These are phyloP conservation scores for Periconia macrospinosa DNA, from an alignment of 2,329 filamentous ascomycete species.

Conservation along the genomic window DNA sequence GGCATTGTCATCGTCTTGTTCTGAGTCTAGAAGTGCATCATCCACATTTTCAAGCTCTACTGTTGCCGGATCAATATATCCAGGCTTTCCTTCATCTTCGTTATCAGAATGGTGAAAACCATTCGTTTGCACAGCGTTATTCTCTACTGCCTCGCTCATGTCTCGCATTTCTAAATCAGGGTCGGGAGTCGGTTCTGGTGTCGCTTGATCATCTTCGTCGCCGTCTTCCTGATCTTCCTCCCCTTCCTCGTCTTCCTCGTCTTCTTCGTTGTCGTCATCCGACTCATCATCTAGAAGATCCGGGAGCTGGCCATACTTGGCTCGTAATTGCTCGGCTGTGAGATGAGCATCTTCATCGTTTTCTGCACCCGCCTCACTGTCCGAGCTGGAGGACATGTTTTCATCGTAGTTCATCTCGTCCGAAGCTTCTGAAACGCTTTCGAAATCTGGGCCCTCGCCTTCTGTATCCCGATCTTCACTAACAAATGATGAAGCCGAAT, in stretches of 20 bases:
- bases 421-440: conserved; percentile 39
- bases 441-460: conserved; percentile 50
- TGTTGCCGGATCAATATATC: conserved; percentile 38
- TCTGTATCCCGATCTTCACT: conserved; percentile 45
- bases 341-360: conserved; percentile 64
- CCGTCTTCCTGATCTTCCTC: conserved; percentile 32
- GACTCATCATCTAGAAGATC: conserved; percentile 43
- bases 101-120: conserved; percentile 23
- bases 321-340: conserved; percentile 68
- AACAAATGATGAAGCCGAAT: conserved; percentile 41
- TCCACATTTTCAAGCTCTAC: conserved; percentile 47
- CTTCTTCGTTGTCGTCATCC: conserved; percentile 24
- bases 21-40: conserved; percentile 42
- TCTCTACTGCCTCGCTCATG: conserved; percentile 9
- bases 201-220: conserved; percentile 22
- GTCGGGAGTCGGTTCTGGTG: conserved; percentile 34
- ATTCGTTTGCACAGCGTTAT: conserved; percentile 19
- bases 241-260: conserved; percentile 32
- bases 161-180: conserved; percentile 31
- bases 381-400: conserved; percentile 38
- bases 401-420: conserved; percentile 47
- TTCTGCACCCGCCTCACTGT: conserved; percentile 44
- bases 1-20: conserved; percentile 26
- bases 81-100: conserved; percentile 15
- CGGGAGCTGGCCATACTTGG: conserved; percentile 70